Percentiles rank a stretch among this genome's conserved stretches.
Evolutionary conservation across 202 grass and related monocot species (phyloP).

Genomic region (Musa balbisiana): DNA sequence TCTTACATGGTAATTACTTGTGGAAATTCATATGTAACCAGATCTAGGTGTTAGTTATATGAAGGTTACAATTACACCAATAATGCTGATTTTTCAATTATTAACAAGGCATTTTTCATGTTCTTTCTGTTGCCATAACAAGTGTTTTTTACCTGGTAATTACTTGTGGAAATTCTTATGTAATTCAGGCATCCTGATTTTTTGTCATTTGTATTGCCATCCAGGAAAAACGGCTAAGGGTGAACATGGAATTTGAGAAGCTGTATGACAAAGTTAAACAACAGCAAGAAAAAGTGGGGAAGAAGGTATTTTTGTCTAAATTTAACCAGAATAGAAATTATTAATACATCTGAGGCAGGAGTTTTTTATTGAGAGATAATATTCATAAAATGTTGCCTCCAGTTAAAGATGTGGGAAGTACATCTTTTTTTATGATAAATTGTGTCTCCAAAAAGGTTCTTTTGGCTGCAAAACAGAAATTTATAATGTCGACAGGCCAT

Average conservation of each 20-base stretch:
- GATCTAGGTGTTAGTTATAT: slow-evolving; percentile 97
- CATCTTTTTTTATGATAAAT: no score
- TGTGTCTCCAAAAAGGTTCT: no score
- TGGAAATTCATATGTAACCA: not conserved
- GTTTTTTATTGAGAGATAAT: not conserved
- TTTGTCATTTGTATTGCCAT: slow-evolving; percentile 21
- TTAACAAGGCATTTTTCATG: not conserved
- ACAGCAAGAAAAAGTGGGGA: slow-evolving; percentile 90
- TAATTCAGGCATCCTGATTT: slow-evolving; percentile 2
- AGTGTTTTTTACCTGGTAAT: not conserved
- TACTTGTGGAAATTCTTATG: slow-evolving; percentile 2
- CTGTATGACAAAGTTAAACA: slow-evolving; percentile 88
- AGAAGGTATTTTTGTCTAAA: slow-evolving; percentile 48
- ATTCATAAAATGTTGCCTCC: not conserved
- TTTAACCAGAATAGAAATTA: not conserved
- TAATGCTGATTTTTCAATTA: not conserved
- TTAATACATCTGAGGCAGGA: not conserved
- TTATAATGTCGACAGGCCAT: not conserved
- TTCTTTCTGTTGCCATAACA: not conserved
- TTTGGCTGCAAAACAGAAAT: no score
- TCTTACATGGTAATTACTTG: not conserved
- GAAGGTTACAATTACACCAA: slow-evolving; percentile 29
- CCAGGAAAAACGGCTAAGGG: slow-evolving; percentile 87
- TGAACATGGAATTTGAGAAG: slow-evolving; percentile 94
- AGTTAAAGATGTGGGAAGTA: not conserved